phyloP scores from a whole-genome alignment of 768 basidiomycete genomes.

The Lentinula sp. region DNA sequence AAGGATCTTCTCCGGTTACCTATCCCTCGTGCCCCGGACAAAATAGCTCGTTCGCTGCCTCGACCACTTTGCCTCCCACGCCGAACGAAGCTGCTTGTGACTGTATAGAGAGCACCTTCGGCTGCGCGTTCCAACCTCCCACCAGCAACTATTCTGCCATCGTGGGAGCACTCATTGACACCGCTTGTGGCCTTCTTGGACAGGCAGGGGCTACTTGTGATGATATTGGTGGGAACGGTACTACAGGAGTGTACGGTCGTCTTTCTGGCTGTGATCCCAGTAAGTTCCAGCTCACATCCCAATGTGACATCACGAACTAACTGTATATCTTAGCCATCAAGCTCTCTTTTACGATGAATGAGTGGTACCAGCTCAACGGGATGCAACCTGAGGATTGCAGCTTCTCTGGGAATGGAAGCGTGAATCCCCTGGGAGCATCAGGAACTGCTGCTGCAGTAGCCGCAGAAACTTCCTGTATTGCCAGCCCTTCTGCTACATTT shows the following conservation, averaged over 20 bases:
- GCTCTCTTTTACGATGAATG: slow-evolving; percentile 77
- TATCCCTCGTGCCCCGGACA: slow-evolving; percentile 64
- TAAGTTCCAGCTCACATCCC: slow-evolving; percentile 30
- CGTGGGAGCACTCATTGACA: slow-evolving; percentile 57
- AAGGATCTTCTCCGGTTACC: slow-evolving; percentile 30
- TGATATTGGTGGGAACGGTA: slow-evolving; percentile 68
- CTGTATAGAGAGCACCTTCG: slow-evolving; percentile 63
- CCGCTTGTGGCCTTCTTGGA: slow-evolving; percentile 73
- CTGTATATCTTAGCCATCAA: slow-evolving; percentile 52
- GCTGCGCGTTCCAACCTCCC: slow-evolving; percentile 67
- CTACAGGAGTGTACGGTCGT: slow-evolving; percentile 68
- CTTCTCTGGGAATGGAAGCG: slow-evolving; percentile 81
- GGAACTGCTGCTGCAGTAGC: slow-evolving; percentile 40
- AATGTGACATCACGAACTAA: slow-evolving; percentile 3
- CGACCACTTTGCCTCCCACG: slow-evolving; percentile 71
- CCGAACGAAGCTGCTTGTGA: slow-evolving; percentile 77
- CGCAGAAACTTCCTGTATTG: slow-evolving; percentile 61
- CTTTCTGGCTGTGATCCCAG: slow-evolving; percentile 72
- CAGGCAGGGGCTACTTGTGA: slow-evolving; percentile 53
- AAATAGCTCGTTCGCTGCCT: slow-evolving; percentile 57
- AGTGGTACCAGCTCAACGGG: slow-evolving; percentile 64
- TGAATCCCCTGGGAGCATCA: slow-evolving; percentile 53
- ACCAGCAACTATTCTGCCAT: slow-evolving; percentile 55
- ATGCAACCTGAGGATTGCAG: slow-evolving; percentile 59
- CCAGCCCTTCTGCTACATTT: slow-evolving; percentile 58